Evolutionary conservation across 2,329 filamentous ascomycete genomes (phyloP), one percentile per base, ranked within the genome.

Genomic region (Leptographium procerum): DNA sequence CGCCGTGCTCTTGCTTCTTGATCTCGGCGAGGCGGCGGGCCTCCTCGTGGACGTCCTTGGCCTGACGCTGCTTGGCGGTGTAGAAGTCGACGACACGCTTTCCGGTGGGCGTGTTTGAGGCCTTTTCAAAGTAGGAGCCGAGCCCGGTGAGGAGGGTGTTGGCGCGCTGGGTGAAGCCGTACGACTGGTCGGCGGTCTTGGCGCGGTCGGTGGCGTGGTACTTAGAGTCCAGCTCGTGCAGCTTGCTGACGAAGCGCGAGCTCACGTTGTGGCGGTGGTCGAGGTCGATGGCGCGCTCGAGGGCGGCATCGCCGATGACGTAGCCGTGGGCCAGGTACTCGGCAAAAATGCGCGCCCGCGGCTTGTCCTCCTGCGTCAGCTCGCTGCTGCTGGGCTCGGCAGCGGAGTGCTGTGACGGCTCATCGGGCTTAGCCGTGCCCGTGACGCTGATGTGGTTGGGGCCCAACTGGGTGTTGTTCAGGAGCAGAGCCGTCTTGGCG

Each of bases 281-380:
- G 56, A 97, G 84, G 33, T 89, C 83, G 67, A 99, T 88, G 62
- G 90, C 92, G 62, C 82, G 82, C 75, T 94, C 82, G 65, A 96
- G 86, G 55, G 89, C 88, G 31, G 73, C 77, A 59, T 86, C 83
- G 33, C 82, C 91, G 64, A 97, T 79, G 45, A 85, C 82, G 75
- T 99, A 99, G 65, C 94, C 94, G 67, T 96, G 90, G 13, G 94
- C 91, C 36, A 99, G 87, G 73, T 97, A 96, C 77, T 99, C 94
- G 64, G 94, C 94, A 55, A 96, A 74, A 71, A 99, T 96, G 67
- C 94, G 89, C 47, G 88, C 84, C 67, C 91, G 88, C 19, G 94
- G 94, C 81, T 99, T 99, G 78, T 97, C 91, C 74, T 99, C 94
- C 71, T 99, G 94, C 16, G 86, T 84, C 66, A 97, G 85, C 66